phyloP scores from a whole-genome alignment of 2,329 filamentous ascomycete genomes.

The Clarireedia homoeocarpa region DNA sequence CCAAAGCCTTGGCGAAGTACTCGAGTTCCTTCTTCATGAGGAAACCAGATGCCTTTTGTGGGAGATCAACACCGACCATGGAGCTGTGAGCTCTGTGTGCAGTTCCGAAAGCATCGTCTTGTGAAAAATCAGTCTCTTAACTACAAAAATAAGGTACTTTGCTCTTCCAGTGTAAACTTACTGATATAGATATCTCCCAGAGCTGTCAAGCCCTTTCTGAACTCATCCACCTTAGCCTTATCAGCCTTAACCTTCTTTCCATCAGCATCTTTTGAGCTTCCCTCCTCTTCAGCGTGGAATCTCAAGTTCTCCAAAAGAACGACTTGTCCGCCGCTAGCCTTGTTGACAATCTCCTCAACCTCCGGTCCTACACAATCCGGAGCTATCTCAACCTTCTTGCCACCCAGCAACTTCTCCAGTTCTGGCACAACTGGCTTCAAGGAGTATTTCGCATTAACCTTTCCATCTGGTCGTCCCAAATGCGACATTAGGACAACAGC shows the following conservation, averaged over 20 bases:
- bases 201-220: conserved; percentile 90
- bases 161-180: conserved; percentile 39
- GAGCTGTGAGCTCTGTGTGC: conserved; percentile 98
- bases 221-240: conserved; percentile 83
- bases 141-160: conserved; percentile 9
- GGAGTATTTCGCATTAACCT: conserved; percentile 86
- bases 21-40: conserved; percentile 99
- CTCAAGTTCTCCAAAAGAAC: conserved; percentile 95
- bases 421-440: conserved; percentile 85
- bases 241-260: conserved; percentile 99
- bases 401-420: conserved; percentile 77
- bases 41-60: conserved; percentile 96
- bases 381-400: conserved; percentile 77
- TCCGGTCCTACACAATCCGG: conserved; percentile 85
- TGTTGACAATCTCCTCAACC: conserved; percentile 83
- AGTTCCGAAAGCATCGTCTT: conserved; percentile 96
- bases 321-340: conserved; percentile 71
- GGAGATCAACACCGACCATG: conserved; percentile 95
- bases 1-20: conserved; percentile 96
- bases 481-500: conserved; percentile 96
- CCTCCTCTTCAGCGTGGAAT: conserved; percentile 98
- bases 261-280: conserved; percentile 84
- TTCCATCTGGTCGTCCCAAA: conserved; percentile 89
- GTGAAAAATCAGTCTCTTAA: not conserved
- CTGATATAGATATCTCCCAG: conserved; percentile 96